phyloP scores from a whole-genome alignment of 1,284 basidiomycete genomes.

The Pisolithus thermaeus region DNA sequence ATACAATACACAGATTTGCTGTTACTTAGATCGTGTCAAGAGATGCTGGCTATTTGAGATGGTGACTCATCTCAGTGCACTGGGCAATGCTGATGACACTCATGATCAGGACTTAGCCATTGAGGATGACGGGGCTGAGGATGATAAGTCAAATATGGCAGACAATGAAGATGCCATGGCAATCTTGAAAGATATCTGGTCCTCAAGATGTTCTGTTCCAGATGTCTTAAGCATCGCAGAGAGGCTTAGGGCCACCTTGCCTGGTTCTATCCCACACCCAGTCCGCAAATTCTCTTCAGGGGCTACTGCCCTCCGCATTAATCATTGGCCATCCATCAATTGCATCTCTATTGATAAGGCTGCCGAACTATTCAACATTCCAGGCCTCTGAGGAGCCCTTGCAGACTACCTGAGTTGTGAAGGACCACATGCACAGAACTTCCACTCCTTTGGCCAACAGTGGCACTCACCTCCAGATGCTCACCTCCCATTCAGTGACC shows the following conservation, averaged over 20 bases:
- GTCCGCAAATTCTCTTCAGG: conserved; percentile 13
- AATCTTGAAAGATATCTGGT: not conserved
- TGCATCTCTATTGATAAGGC: conserved; percentile 17
- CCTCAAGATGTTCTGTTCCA: not conserved
- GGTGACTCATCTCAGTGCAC: conserved; percentile 1
- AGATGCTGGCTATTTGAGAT: conserved; percentile 25
- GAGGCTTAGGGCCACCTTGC: conserved; percentile 3
- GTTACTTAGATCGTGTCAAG: conserved; percentile 21
- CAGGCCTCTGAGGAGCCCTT: conserved; percentile 24
- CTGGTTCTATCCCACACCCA: not conserved
- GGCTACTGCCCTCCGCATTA: conserved; percentile 22
- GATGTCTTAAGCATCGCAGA: conserved; percentile 6
- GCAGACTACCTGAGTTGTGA: conserved; percentile 18
- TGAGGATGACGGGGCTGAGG: not conserved
- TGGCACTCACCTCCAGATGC: not conserved
- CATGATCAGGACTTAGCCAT: not conserved
- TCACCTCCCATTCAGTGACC: conserved; percentile 3
- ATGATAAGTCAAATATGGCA: not conserved
- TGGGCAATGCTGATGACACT: conserved; percentile 4
- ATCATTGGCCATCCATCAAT: conserved; percentile 11
- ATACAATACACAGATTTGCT: not conserved
- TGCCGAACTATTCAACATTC: conserved; percentile 16
- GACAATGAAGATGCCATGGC: not conserved
- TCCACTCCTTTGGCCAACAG: conserved; percentile 1
- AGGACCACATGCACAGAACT: not conserved